Evolutionary conservation across 2,329 filamentous ascomycete species (phyloP).

Genomic region (Colletotrichum sansevieriae): DNA sequence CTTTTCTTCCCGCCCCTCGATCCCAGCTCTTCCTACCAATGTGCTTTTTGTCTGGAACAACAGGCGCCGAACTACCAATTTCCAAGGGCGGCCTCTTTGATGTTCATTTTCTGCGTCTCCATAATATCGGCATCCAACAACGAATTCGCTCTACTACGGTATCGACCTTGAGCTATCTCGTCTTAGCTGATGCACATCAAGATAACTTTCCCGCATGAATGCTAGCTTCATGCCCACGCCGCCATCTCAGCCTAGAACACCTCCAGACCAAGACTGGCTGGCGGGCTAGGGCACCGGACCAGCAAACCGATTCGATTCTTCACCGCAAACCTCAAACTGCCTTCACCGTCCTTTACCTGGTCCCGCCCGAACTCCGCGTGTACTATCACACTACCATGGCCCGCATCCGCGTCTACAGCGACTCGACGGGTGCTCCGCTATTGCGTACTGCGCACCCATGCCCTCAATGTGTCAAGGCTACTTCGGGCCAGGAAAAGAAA

Average conservation of each 20-base stretch:
- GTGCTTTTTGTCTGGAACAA: constrained; percentile 22
- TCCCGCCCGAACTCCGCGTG: constrained; percentile 8
- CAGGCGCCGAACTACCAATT: constrained; percentile 16
- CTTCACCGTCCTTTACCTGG: constrained; percentile 30
- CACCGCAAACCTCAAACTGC: constrained; percentile 30
- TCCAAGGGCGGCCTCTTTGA: constrained; percentile 33
- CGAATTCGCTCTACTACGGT: neutral
- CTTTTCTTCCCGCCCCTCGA: constrained; percentile 22
- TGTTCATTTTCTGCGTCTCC: constrained; percentile 6
- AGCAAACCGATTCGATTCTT: constrained; percentile 27
- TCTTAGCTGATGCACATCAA: constrained; percentile 12
- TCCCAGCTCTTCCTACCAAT: neutral
- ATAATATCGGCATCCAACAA: constrained; percentile 16
- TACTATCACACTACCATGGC: neutral
- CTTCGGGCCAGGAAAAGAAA: constrained; percentile 8
- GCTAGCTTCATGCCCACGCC: constrained; percentile 23
- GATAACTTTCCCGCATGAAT: constrained; percentile 29
- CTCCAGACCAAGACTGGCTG: constrained; percentile 8
- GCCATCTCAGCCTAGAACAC: constrained; percentile 21
- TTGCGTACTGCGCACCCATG: neutral
- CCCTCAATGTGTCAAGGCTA: constrained; percentile 21
- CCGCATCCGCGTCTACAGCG: constrained; percentile 17
- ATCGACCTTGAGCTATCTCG: neutral
- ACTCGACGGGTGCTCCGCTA: constrained; percentile 20
- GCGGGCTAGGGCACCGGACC: constrained; percentile 18